These are phyloP conservation scores for Cucumis melo DNA, from an alignment of 306 rosid species.

Conservation along the genomic window DNA sequence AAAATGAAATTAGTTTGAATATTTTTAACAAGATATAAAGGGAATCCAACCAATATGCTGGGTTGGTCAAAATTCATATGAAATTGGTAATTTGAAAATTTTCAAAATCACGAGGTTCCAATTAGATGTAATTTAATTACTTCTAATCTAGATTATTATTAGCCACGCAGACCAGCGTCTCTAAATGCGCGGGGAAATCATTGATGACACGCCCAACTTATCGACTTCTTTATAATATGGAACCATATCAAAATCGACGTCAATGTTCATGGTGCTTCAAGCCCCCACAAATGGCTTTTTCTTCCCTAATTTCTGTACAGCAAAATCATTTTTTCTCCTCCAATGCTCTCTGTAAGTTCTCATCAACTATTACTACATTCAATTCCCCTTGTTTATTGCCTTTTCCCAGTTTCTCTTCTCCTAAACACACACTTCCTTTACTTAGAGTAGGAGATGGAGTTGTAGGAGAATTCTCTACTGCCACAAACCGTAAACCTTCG, in stretches of 20 bases:
- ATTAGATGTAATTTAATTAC: neutral
- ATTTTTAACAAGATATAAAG: no score
- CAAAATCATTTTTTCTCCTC: slow-evolving; percentile 22
- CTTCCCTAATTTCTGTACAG: slow-evolving; percentile 28
- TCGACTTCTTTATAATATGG: neutral
- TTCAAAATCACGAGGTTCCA: no score
- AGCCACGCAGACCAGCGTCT: neutral
- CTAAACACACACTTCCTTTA: slow-evolving; percentile 12
- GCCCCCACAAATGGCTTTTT: slow-evolving; percentile 51
- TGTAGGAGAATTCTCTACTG: slow-evolving; percentile 13
- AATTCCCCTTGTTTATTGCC: slow-evolving; percentile 10
- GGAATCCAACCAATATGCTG: no score
- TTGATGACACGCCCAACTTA: neutral
- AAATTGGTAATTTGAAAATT: no score
- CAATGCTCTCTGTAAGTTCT: slow-evolving; percentile 26
- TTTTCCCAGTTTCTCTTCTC: slow-evolving; percentile 20
- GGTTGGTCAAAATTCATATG: no score
- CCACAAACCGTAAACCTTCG: slow-evolving; percentile 15
- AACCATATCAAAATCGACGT: neutral
- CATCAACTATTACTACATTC: slow-evolving; percentile 8
- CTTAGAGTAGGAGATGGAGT: slow-evolving; percentile 8
- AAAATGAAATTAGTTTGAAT: no score
- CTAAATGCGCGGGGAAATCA: neutral
- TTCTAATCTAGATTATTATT: neutral
- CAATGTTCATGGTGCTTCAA: slow-evolving; percentile 4